Evolutionary conservation across 2,329 filamentous ascomycete genomes (phyloP).

Genomic region (Stagonosporopsis tanaceti): DNA sequence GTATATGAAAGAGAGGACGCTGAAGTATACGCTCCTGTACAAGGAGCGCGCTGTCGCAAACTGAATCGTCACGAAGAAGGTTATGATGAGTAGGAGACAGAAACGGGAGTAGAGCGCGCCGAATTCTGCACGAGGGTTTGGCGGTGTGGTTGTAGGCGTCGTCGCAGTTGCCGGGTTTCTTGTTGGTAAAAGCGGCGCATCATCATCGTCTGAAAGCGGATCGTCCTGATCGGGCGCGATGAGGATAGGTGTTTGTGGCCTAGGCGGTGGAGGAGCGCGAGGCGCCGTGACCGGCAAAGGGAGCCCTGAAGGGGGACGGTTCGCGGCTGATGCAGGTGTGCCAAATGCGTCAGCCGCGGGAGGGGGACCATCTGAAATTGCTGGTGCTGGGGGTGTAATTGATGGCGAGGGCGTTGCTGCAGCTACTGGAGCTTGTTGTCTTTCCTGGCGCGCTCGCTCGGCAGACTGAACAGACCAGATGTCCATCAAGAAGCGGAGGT

Average conservation of each 20-base stretch:
- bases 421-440: slow-evolving; percentile 52
- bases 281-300: slow-evolving; percentile 61
- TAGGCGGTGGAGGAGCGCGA: slow-evolving; percentile 32
- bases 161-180: slow-evolving; percentile 39
- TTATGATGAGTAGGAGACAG: slow-evolving; percentile 65
- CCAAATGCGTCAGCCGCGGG: slow-evolving; percentile 12
- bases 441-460: slow-evolving; percentile 54
- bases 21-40: slow-evolving; percentile 63
- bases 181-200: slow-evolving; percentile 24
- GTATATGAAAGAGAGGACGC: slow-evolving; percentile 75
- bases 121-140: slow-evolving; percentile 56
- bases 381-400: slow-evolving; percentile 13
- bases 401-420: slow-evolving; percentile 29
- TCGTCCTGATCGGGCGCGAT: slow-evolving; percentile 67
- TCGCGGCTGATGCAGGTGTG: slow-evolving; percentile 16
- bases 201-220: slow-evolving; percentile 46
- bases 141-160: slow-evolving; percentile 18
- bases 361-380: slow-evolving; percentile 19
- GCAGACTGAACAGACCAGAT: slow-evolving; percentile 71
- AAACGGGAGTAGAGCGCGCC: slow-evolving; percentile 68
- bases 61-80: slow-evolving; percentile 67
- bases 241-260: slow-evolving; percentile 63
- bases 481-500: slow-evolving; percentile 71
- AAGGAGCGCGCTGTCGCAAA: slow-evolving; percentile 64
- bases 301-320: slow-evolving; percentile 35